These are phyloP conservation scores for Suillus placidus DNA, from an alignment of 768 basidiomycete genomes.

Conservation along the genomic window DNA sequence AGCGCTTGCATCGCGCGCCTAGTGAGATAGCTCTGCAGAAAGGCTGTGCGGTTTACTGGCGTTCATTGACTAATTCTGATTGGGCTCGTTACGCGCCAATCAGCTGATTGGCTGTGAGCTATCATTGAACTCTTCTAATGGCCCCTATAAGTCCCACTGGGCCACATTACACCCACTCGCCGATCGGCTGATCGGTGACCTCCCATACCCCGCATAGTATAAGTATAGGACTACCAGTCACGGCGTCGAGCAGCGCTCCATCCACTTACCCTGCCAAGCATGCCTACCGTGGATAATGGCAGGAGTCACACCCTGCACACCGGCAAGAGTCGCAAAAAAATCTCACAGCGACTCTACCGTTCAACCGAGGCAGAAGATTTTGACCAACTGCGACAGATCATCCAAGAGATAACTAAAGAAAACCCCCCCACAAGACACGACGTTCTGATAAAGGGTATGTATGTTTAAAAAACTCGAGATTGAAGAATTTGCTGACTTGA, in stretches of 20 bases:
- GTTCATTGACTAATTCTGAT: not conserved
- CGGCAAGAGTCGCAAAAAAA: not conserved
- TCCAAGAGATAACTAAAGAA: not conserved
- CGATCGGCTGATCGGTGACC: not conserved
- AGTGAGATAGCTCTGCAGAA: not conserved
- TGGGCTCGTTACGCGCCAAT: not conserved
- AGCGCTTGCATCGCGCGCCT: not conserved
- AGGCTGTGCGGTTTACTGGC: not conserved
- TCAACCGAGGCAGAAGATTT: conserved; percentile 6
- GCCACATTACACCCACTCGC: not conserved
- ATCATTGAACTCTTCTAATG: not conserved
- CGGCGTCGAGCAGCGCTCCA: not conserved
- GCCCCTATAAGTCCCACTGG: not conserved
- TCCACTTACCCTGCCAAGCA: not conserved
- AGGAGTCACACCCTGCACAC: not conserved
- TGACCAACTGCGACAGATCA: conserved; percentile 3
- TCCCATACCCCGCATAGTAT: not conserved
- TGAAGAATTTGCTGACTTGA: not conserved
- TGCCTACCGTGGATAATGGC: not conserved
- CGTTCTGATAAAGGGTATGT: not conserved
- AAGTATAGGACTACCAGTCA: not conserved
- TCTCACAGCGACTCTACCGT: not conserved
- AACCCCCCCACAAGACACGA: not conserved
- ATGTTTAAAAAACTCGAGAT: not conserved
- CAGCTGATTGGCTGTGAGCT: not conserved